phyloP scores from a whole-genome alignment of 768 basidiomycete species.

The Trametes coccinea region DNA sequence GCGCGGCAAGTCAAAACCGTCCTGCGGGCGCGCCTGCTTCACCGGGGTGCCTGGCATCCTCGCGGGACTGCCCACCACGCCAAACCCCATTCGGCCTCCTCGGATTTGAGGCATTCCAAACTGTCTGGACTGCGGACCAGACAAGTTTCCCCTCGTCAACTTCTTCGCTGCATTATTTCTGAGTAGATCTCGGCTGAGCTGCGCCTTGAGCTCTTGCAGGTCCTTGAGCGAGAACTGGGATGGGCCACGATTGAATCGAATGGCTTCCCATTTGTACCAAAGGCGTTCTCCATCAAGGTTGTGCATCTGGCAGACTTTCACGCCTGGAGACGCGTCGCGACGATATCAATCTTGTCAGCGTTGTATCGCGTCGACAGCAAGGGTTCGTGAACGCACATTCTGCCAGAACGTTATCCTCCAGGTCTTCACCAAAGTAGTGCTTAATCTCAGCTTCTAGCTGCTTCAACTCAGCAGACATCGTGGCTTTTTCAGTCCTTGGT shows the following conservation, averaged over 20 bases:
- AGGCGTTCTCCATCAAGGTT: constrained; percentile 53
- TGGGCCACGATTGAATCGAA: constrained; percentile 30
- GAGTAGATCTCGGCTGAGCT: constrained; percentile 45
- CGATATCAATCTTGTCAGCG: too few relatives aligned
- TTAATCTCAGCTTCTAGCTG: constrained; percentile 2
- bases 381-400: constrained; percentile 46
- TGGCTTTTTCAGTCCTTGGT: too few relatives aligned
- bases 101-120: constrained; percentile 13
- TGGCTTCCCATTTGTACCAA: constrained; percentile 71
- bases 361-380: neutral
- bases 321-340: constrained; percentile 44
- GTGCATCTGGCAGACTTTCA: constrained; percentile 64
- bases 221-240: constrained; percentile 45
- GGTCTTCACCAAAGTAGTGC: constrained; percentile 12
- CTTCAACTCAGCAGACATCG: neutral
- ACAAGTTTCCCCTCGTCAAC: constrained; percentile 24
- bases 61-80: neutral
- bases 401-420: constrained; percentile 25
- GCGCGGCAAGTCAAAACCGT: constrained; percentile 19
- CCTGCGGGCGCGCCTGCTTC: constrained; percentile 19
- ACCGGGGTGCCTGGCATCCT: constrained; percentile 2
- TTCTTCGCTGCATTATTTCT: constrained; percentile 35
- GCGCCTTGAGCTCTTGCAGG: constrained; percentile 41
- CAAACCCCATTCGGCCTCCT: neutral
- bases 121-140: constrained; percentile 16